Evolutionary conservation across 352 stramenopile genomes (phyloP).

Genomic region (Phytophthora pseudosyringae): DNA sequence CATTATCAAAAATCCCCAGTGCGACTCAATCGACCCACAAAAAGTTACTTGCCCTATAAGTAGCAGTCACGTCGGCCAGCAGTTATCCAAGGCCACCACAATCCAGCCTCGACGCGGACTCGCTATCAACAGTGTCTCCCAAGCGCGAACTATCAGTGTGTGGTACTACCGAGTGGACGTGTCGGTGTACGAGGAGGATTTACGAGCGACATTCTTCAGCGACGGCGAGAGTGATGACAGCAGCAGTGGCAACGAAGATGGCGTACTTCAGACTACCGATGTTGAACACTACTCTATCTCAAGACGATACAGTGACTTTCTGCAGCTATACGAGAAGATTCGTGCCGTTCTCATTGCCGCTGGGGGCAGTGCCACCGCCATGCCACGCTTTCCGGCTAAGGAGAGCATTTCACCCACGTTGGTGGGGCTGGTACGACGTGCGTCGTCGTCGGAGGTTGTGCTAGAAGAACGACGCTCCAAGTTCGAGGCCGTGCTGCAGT

Average conservation of each 20-base stretch:
- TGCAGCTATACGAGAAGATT: constrained; percentile 2
- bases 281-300: constrained; percentile 1
- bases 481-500: constrained; percentile 1
- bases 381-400: constrained; percentile 1
- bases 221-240: background rate
- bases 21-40: background rate
- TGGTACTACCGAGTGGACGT: constrained; percentile 6
- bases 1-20: constrained; percentile 1
- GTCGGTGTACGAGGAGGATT: background rate
- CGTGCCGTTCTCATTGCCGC: background rate
- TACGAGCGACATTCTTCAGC: constrained; percentile 4
- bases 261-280: background rate
- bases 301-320: background rate
- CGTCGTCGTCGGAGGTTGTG: background rate
- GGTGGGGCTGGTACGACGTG: background rate
- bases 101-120: background rate
- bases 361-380: background rate
- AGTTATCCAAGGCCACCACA: background rate
- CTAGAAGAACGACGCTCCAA: background rate
- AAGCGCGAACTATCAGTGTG: background rate
- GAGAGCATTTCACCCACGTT: background rate
- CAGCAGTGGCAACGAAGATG: background rate
- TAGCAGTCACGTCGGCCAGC: background rate
- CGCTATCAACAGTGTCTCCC: background rate
- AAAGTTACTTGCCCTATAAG: background rate